Conservation (phyloP, 192 early-diverging fungal genomes). For the Glomus cerebriforme region DNA sequence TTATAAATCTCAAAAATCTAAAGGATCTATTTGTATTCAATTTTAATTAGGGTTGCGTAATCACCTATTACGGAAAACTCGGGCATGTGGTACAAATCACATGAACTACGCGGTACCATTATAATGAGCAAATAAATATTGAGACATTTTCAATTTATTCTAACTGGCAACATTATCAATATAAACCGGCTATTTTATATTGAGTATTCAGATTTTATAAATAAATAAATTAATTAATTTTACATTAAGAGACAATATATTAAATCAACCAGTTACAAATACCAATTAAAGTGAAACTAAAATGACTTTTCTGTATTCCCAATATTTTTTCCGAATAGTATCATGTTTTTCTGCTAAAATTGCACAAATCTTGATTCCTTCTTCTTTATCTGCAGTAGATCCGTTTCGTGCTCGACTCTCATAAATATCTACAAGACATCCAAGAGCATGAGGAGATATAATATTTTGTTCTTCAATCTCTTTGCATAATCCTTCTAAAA, state of each 20-base stretch:
- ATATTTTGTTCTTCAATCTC: conserved; percentile 38
- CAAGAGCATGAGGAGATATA: conserved; percentile 44
- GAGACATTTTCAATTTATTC: no score
- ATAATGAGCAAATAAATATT: no score
- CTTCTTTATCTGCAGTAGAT: conserved; percentile 38
- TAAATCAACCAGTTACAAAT: no score
- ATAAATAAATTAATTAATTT: no score
- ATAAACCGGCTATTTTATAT: no score
- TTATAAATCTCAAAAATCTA: not conserved
- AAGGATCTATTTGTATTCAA: not conserved
- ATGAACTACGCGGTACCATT: not conserved
- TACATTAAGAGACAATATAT: no score
- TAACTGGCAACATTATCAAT: no score
- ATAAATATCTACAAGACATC: conserved; percentile 49
- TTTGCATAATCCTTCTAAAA: conserved; percentile 48
- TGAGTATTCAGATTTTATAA: no score
- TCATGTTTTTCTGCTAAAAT: conserved; percentile 60
- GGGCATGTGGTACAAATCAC: not conserved
- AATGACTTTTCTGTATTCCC: conserved; percentile 55
- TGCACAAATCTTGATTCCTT: conserved; percentile 50
- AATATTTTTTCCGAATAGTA: conserved; percentile 66
- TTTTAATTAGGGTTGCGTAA: not conserved
- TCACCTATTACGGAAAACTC: conserved; percentile 10
- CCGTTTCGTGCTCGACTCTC: conserved; percentile 44
- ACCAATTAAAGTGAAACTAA: not conserved